phyloP scores from a whole-genome alignment of 345 rosid genomes.

The Sonneratia caseolaris region DNA sequence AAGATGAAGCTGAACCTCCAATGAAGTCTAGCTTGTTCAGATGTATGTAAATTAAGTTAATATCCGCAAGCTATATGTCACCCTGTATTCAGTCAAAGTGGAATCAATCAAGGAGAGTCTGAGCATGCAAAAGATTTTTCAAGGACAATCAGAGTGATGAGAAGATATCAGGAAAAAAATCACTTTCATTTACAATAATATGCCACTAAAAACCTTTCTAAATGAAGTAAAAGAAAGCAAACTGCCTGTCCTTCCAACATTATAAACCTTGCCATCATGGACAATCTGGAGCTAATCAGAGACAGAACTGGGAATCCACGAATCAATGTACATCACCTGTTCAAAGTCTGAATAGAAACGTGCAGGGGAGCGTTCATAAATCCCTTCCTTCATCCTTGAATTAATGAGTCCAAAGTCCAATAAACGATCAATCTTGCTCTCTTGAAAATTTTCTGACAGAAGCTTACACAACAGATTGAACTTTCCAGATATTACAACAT shows the following conservation, averaged over 20 bases:
- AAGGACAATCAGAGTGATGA: background rate
- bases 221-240: background rate
- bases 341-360: conserved; percentile 56
- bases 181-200: background rate
- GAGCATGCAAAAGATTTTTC: background rate
- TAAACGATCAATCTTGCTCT: conserved; percentile 42
- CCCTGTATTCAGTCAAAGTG: background rate
- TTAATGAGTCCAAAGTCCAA: conserved; percentile 43
- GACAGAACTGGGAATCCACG: background rate
- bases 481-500: conserved; percentile 57
- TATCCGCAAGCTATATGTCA: background rate
- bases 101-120: background rate
- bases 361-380: conserved; percentile 52
- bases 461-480: conserved; percentile 65
- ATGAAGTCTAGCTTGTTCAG: background rate
- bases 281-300: background rate
- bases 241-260: background rate
- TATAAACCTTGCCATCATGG: background rate
- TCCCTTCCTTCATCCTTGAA: conserved; percentile 69
- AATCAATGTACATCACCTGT: conserved; percentile 34
- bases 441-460: conserved; percentile 61
- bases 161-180: background rate
- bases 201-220: background rate
- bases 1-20: conserved; percentile 4
- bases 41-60: conserved; percentile 1